These are phyloP conservation scores for Mallotus repandus DNA, from an alignment of 441 rosid genomes.

Conservation along the genomic window DNA sequence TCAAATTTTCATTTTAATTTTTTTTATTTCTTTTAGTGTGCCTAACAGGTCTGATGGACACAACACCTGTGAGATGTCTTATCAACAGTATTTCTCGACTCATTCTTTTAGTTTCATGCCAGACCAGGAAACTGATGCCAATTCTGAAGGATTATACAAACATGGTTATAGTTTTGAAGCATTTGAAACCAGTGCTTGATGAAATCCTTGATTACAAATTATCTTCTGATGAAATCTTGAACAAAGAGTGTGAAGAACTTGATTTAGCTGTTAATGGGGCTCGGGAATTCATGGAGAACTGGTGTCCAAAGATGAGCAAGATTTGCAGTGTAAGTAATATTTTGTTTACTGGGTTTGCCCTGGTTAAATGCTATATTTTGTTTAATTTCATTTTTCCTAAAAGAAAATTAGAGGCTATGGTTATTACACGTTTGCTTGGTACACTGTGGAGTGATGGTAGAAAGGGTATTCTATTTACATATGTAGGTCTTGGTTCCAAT, in stretches of 20 bases:
- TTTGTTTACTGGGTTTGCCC: not conserved
- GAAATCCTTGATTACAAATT: conserved; percentile 59
- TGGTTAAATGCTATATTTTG: not conserved
- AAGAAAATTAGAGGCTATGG: not conserved
- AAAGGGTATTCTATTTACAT: not conserved
- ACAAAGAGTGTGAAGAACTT: conserved; percentile 67
- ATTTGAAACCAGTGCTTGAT: conserved; percentile 75
- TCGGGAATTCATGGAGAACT: conserved; percentile 70
- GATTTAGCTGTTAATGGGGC: conserved; percentile 71
- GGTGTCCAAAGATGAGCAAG: conserved; percentile 75
- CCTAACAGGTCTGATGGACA: conserved; percentile 59
- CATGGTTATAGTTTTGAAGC: conserved; percentile 55
- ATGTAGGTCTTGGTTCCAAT: not conserved
- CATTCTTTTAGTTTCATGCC: conserved; percentile 83
- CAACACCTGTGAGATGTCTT: conserved; percentile 57
- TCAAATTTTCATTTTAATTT: not conserved
- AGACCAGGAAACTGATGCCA: conserved; percentile 47
- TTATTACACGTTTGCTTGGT: not conserved
- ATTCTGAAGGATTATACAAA: conserved; percentile 56
- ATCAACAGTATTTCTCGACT: conserved; percentile 82
- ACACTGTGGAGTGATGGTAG: not conserved
- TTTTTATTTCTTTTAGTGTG: not conserved
- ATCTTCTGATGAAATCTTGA: conserved; percentile 51
- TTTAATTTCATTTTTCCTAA: not conserved
- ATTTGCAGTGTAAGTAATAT: conserved; percentile 56